Evolutionary conservation across 2,329 filamentous ascomycete species (phyloP), one percentile per base, ranked within the genome.

Genomic region (Penicillium sp.): DNA sequence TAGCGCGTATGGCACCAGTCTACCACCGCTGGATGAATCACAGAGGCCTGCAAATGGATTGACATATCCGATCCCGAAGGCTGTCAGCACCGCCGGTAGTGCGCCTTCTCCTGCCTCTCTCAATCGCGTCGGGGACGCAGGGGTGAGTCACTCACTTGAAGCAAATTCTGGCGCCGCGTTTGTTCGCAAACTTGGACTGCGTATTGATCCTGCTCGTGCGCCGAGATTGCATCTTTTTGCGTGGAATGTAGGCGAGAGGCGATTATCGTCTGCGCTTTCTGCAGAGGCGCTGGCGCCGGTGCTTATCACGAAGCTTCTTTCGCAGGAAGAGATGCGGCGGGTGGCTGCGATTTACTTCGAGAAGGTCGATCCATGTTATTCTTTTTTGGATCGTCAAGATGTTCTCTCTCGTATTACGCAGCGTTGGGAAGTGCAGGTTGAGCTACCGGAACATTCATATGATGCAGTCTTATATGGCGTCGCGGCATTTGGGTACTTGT

Each of bases 111-210:
- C 62, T n/a, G 53, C 26, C n/a, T 57, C 60, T 2, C 46, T 45
- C 13, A 33, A 21, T 11, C 58, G 52, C 1, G 45, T 48, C 8
- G 59, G 54, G 8, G 53, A 53, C 2, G 11, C 52, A 13, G 48
- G 39, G 14, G 47, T 50, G n/a, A 57, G 56, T 42, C 52, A 67
- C 48, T 81, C 81, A 0, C 70, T 85, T 3, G 82, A 85, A 60
- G 83, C 81, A 35, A 85, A 86, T 59, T 85, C 83, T 0, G 83
- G 82, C 0, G 80, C 83, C 0, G 82, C 83, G 0, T 86, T 86
- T 65, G 78, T 84, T 9, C 72, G 82, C 53, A 76, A 78, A 23
- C 70, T 86, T 35, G 83, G 80, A 0, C 73, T 84, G 44, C 77
- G 78, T 44, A 74, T 85, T 21, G 83, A 86, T 63, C 80, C 82